phyloP scores from a whole-genome alignment of 2,329 filamentous ascomycete genomes.

The Cercospora beticola region DNA sequence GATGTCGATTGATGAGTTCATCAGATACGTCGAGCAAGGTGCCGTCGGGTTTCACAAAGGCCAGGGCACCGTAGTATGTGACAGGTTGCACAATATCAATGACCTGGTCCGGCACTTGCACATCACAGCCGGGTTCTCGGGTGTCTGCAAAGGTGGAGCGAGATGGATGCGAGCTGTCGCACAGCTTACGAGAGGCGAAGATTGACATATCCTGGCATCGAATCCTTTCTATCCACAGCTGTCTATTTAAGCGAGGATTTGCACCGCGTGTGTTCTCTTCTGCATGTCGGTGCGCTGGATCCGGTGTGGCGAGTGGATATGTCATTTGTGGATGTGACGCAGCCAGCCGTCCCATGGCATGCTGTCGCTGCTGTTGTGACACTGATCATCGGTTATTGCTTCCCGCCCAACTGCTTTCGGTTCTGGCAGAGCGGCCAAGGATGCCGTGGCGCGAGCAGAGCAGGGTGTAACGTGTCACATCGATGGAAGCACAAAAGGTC shows the following conservation, averaged over 20 bases:
- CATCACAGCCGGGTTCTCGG: background rate
- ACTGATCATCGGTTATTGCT: background rate
- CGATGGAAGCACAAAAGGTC: background rate
- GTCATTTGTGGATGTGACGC: background rate
- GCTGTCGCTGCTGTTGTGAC: background rate
- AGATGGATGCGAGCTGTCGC: slow-evolving; percentile 2
- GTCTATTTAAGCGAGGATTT: background rate
- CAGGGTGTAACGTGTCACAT: background rate
- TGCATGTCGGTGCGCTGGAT: background rate
- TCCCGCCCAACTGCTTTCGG: background rate
- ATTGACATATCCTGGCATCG: background rate
- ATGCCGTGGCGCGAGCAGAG: background rate
- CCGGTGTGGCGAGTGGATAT: background rate
- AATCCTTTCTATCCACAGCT: background rate
- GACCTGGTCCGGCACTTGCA: background rate
- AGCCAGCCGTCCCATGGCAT: background rate
- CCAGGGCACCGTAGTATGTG: background rate
- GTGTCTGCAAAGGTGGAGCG: background rate
- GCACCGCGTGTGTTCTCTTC: background rate
- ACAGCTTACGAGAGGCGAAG: background rate
- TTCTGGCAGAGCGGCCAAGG: background rate
- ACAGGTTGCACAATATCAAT: background rate
- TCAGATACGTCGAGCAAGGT: background rate
- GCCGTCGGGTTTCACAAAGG: background rate
- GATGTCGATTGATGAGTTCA: background rate